Evolutionary conservation across 768 basidiomycete species (phyloP).

Genomic region (Sporobolomyces pararoseus): DNA sequence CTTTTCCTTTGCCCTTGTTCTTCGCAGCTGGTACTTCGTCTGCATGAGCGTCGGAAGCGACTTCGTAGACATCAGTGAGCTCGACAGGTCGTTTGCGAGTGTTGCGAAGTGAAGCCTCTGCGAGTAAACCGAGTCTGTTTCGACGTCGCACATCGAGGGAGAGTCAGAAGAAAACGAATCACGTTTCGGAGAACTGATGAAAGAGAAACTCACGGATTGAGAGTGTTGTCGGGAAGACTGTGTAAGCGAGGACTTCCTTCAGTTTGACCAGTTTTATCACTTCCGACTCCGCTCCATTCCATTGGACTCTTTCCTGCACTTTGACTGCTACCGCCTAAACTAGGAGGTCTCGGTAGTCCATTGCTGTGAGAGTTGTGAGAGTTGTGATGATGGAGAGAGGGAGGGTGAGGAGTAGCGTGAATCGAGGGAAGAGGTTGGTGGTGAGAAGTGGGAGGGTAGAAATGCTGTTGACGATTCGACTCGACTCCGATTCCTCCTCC

Average conservation of each 20-base stretch:
- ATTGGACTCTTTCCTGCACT: slow-evolving; percentile 27
- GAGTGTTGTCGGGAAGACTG: slow-evolving; percentile 80
- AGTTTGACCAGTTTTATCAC: slow-evolving; percentile 41
- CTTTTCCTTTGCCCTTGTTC: slow-evolving; percentile 30
- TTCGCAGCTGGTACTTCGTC: slow-evolving; percentile 3
- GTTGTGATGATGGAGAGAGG: not conserved
- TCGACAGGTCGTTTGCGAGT: slow-evolving; percentile 38
- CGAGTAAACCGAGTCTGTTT: slow-evolving; percentile 69
- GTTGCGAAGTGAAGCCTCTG: slow-evolving; percentile 55
- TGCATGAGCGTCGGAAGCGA: slow-evolving; percentile 15
- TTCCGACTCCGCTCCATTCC: slow-evolving; percentile 39
- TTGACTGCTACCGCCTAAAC: slow-evolving; percentile 10
- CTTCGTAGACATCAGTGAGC: slow-evolving; percentile 36
- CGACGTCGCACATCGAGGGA: no score
- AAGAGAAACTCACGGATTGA: slow-evolving; percentile 61
- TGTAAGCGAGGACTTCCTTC: slow-evolving; percentile 79
- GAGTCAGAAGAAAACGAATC: not conserved
- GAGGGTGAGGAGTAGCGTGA: not conserved
- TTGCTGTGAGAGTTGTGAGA: slow-evolving; percentile 14
- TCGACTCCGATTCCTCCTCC: slow-evolving; percentile 25
- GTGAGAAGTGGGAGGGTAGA: slow-evolving; percentile 18
- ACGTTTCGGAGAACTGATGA: not conserved
- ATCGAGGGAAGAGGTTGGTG: no score
- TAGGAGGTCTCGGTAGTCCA: slow-evolving; percentile 3
- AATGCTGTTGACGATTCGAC: slow-evolving; percentile 5